Evolutionary conservation across 345 rosid species (phyloP), one percentile per base, ranked within the genome.

Genomic region (Atalantia buxifolia): DNA sequence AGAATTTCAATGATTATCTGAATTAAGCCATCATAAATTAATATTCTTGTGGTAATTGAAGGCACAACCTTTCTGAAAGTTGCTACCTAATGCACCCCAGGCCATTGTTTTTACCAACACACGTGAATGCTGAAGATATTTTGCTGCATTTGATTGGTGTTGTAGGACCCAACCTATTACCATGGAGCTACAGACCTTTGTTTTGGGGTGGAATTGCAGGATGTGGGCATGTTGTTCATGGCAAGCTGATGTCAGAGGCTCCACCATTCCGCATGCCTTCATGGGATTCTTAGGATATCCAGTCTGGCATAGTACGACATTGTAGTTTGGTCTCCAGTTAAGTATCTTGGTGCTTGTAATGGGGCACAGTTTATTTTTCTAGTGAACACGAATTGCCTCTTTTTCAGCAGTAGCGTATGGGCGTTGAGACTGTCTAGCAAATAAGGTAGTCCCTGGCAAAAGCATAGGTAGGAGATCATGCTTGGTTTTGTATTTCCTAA

Each of bases 261-360:
- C 86, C 86, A 77, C 85, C 66, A 59, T n/a, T 78, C 83, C 88
- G 80, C 87, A 80, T 85, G 88, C 82, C 81, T 77, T 73, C 79
- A 73, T 79, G 74, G 60, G 78, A 77, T 70, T 82, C 83, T 72
- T 77, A 72, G 84, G 81, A 80, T 72, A 63, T 81, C 86, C 90
- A 83, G 88, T 68, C 86, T 87, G 83, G 82, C 85, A 71, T 55
- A 0, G 73, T 65, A 75, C 84, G 71, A 45, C 69, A 74, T 60
- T 74, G 64, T 74, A 67, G 63, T 77, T 63, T 61, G 64, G 72
- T 61, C 38, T 67, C 45, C 81, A 57, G 40, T 79, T 45, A 61
- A 60, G 71, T 66, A 33, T 69, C 61, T 28, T 63, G 66, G 69
- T 70, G 69, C 59, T 53, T 42, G 53, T 56, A 25, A 25, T 25